Evolutionary conservation across 2,329 filamentous ascomycete genomes (phyloP), one percentile per base, ranked within the genome.

Genomic region (Cladophialophora carrionii): DNA sequence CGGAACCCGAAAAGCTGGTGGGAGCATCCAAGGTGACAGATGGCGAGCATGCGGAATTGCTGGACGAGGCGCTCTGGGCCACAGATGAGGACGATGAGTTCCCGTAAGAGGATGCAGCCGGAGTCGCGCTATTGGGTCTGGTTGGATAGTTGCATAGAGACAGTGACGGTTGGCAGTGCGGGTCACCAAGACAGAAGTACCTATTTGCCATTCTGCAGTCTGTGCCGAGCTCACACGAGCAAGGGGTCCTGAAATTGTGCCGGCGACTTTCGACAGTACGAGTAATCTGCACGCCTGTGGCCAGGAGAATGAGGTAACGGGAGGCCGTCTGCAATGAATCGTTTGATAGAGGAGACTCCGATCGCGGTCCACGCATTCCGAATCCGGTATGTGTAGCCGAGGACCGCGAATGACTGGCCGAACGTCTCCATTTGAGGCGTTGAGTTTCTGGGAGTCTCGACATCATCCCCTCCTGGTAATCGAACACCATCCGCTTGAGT

Each of bases 21-120:
- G 22, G 37, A 37, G 56, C 52, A 54, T 20, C n/a, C 4, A 14
- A 26, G 4, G 24, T 31, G 7, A 29, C 55, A 20, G 46, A 57
- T 43, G 49, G 58, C n/a, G 67, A 66, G 26, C 58, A 70, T 58
- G 59, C 65, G 12, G 69, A 71, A 20, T 54, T 71, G 56, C 29
- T 69, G 57, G 56, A 68, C 26, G 65, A 67, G 53, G 60, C 62
- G 41, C 62, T 71, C 4, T 71, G 69, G 69, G 63, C 61, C n/a
- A 65, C 57, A 9, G 69, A 68, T 57, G 69, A 71, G 2, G 63
- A 69, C 5, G 67, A 68, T 7, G 65, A 67, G 34, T 67, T 64
- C 34, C 65, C 65, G 10, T 67, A 26, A 65, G 14, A 4, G 32
- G 12, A 9, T 51, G 10, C n/a, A 37, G 46, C 31, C 2, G 20